Evolutionary conservation across 2,329 filamentous ascomycete species (phyloP).

Genomic region (Hypoxylon rubiginosum): DNA sequence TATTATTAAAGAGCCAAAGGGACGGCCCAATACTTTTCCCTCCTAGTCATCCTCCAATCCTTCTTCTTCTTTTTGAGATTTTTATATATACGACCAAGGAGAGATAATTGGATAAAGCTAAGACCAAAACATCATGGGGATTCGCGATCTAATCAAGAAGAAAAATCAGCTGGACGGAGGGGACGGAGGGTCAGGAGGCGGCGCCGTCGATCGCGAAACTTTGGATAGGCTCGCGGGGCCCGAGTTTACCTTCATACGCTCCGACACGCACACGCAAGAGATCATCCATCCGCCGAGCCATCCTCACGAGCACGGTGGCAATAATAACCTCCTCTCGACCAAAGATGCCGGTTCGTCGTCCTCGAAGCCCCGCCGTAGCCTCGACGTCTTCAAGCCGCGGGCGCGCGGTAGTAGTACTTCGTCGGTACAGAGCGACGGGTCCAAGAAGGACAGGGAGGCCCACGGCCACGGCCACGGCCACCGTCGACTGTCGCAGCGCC

Average conservation of each 20-base stretch:
- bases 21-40: slow-evolving; percentile 14
- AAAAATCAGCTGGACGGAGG: slow-evolving; percentile 61
- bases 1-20: slow-evolving; percentile 32
- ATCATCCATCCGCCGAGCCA: slow-evolving; percentile 76
- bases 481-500: slow-evolving; percentile 74
- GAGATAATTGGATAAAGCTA: slow-evolving; percentile 1
- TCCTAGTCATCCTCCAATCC: background rate
- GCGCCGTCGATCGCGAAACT: slow-evolving; percentile 55
- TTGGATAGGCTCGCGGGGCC: slow-evolving; percentile 61
- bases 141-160: slow-evolving; percentile 68
- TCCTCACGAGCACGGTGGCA: slow-evolving; percentile 32
- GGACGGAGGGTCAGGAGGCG: slow-evolving; percentile 37
- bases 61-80: background rate
- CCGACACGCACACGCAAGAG: slow-evolving; percentile 85
- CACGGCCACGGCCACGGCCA: slow-evolving; percentile 41
- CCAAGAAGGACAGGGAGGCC: too few relatives aligned
- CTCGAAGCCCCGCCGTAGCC: slow-evolving; percentile 57
- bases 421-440: slow-evolving; percentile 56
- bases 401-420: slow-evolving; percentile 65
- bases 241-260: slow-evolving; percentile 86
- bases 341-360: slow-evolving; percentile 40
- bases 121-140: slow-evolving; percentile 57
- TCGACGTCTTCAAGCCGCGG: slow-evolving; percentile 62
- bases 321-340: slow-evolving; percentile 50
- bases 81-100: slow-evolving; percentile 1